These are phyloP conservation scores for Talaromyces liani DNA, from an alignment of 495 filamentous ascomycete genomes.

Conservation along the genomic window DNA sequence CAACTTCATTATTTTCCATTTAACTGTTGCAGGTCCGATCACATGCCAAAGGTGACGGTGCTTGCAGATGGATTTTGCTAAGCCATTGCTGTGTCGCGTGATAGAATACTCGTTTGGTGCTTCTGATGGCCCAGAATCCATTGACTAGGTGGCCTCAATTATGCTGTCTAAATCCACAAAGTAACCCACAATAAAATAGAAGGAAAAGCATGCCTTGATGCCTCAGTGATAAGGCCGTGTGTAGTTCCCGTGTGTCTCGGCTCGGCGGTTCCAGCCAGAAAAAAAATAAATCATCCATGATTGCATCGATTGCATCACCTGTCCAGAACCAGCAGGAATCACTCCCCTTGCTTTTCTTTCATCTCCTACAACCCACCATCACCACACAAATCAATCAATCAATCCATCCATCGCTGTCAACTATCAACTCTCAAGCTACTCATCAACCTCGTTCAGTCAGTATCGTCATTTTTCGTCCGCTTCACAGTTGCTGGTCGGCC, in stretches of 20 bases:
- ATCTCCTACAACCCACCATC: constrained; percentile 1
- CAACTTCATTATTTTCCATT: neutral
- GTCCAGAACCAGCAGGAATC: neutral
- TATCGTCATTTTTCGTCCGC: neutral
- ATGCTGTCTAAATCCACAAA: neutral
- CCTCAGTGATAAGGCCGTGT: neutral
- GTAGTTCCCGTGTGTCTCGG: neutral
- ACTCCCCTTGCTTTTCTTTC: neutral
- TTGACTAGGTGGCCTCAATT: neutral
- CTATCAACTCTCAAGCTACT: neutral
- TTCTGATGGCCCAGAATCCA: neutral
- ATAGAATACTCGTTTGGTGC: neutral
- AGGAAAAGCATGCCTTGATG: neutral
- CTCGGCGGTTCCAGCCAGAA: neutral
- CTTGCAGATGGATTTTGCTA: neutral
- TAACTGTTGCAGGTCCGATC: neutral
- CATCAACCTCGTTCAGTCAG: neutral
- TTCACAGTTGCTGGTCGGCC: constrained; percentile 7
- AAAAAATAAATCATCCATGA: neutral
- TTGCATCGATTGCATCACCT: constrained; percentile 9
- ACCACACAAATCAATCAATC: too few relatives aligned
- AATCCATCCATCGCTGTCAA: neutral
- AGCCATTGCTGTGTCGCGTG: neutral
- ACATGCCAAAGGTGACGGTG: neutral
- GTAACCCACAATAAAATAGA: neutral